Evolutionary conservation across 768 basidiomycete species (phyloP).

Genomic region (Termitomyces sp.): DNA sequence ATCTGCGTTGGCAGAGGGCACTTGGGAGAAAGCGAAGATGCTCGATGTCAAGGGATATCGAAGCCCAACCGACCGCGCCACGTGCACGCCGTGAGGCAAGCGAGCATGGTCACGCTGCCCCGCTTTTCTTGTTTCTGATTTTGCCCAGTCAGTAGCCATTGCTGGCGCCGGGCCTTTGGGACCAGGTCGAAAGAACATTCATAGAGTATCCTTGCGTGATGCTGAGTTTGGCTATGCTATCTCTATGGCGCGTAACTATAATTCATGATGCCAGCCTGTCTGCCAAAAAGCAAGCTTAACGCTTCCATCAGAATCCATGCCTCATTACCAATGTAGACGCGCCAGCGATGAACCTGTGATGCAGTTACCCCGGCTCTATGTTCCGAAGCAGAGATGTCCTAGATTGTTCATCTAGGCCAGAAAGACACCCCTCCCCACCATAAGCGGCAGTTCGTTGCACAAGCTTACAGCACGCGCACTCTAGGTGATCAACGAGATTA

Average conservation of each 20-base stretch:
- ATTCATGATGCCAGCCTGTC: neutral
- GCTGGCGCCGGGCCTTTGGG: neutral
- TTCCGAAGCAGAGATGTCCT: neutral
- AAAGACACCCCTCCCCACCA: too few species aligned
- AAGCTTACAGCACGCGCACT: too few species aligned
- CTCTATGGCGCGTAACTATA: neutral
- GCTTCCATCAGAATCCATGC: too few species aligned
- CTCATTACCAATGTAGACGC: neutral
- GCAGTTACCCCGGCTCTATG: neutral
- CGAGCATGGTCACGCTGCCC: slow-evolving; percentile 1
- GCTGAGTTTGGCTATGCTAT: neutral
- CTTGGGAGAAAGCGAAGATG: slow-evolving; percentile 4
- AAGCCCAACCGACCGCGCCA: slow-evolving; percentile 8
- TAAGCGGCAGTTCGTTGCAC: too few species aligned
- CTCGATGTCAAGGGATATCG: slow-evolving; percentile 6
- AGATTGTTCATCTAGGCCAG: too few species aligned
- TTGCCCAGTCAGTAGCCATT: neutral
- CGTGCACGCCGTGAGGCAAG: slow-evolving; percentile 11
- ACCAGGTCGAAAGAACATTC: neutral
- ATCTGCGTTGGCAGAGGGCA: slow-evolving; percentile 7
- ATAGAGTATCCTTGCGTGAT: neutral
- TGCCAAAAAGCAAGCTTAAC: neutral
- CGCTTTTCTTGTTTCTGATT: neutral
- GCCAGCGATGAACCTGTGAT: neutral
- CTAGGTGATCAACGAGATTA: neutral